A percentile compares a stretch with the other conserved stretches of the same genome.
These are phyloP conservation scores for Coemansia sp. DNA, from an alignment of 192 early-diverging fungal species.

Conservation along the genomic window DNA sequence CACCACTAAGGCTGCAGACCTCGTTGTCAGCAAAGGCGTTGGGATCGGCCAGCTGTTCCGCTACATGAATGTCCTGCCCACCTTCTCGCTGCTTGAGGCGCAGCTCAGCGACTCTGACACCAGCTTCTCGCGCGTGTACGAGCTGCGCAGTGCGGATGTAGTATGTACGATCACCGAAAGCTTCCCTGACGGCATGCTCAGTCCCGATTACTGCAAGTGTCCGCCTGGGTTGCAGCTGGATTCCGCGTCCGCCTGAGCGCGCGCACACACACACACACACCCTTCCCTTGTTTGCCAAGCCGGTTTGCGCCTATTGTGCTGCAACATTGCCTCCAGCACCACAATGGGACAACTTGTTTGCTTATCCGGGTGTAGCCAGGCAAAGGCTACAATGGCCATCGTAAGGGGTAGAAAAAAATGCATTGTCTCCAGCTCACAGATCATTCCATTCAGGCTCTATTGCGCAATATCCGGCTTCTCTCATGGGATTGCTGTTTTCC, in stretches of 20 bases:
- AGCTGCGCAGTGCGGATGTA: slow-evolving; percentile 46
- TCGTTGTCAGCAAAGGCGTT: slow-evolving; percentile 48
- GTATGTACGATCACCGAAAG: slow-evolving; percentile 43
- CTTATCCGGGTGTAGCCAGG: background rate
- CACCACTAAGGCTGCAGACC: slow-evolving; percentile 38
- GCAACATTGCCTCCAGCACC: background rate
- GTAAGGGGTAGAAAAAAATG: background rate
- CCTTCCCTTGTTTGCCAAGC: background rate
- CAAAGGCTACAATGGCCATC: background rate
- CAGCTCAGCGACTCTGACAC: slow-evolving; percentile 46
- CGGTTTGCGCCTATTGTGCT: slow-evolving; percentile 1
- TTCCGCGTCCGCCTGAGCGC: slow-evolving; percentile 1
- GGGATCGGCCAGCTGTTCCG: slow-evolving; percentile 58
- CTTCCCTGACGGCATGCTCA: slow-evolving; percentile 52
- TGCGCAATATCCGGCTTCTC: background rate
- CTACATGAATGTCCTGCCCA: slow-evolving; percentile 53
- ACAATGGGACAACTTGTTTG: background rate
- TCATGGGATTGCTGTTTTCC: too few species aligned
- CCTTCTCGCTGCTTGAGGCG: slow-evolving; percentile 41
- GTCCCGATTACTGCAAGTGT: slow-evolving; percentile 35
- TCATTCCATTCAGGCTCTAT: background rate
- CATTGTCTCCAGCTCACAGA: background rate
- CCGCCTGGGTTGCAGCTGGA: slow-evolving; percentile 13
- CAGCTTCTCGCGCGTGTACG: slow-evolving; percentile 48
- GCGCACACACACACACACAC: background rate